Evolutionary conservation across 176 grass and related monocot species (phyloP).

Genomic region (Pharus latifolius): DNA sequence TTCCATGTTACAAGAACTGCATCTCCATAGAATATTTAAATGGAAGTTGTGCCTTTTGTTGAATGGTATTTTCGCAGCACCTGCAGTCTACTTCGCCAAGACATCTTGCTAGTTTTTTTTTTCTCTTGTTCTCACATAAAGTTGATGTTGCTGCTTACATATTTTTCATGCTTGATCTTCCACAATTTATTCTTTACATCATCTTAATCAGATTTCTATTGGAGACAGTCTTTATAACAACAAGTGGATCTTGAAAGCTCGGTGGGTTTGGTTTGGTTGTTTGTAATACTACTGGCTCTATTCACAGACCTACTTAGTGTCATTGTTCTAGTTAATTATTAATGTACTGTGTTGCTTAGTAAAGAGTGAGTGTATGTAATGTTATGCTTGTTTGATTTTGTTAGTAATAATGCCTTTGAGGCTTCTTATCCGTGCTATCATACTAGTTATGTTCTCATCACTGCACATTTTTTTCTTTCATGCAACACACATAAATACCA

Average conservation of each 20-base stretch:
- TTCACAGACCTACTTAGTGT: not conserved
- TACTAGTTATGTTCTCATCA: not conserved
- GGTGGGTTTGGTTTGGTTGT: conserved; percentile 38
- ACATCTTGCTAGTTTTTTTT: not conserved
- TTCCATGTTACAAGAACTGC: not conserved
- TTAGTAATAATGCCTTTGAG: not conserved
- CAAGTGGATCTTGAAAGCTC: conserved; percentile 97
- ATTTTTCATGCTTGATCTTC: not conserved
- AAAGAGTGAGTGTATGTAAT: not conserved
- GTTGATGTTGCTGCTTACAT: conserved; percentile 1
- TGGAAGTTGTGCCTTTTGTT: too few species aligned
- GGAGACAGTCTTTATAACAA: conserved; percentile 91
- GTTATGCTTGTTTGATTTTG: not conserved
- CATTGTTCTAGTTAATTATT: not conserved
- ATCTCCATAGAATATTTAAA: too few species aligned
- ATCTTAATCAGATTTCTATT: conserved; percentile 7
- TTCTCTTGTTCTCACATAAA: not conserved
- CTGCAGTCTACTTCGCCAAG: too few species aligned
- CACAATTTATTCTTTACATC: not conserved
- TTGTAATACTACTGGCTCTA: conserved; percentile 9
- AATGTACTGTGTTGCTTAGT: not conserved
- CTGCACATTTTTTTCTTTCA: too few species aligned
- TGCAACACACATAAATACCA: too few species aligned
- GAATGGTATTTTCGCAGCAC: too few species aligned
- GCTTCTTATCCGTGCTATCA: not conserved